Evolutionary conservation across 148 eudicot genomes (phyloP), one percentile per base, ranked within the genome.

Genomic region (Heliosperma pusillum): DNA sequence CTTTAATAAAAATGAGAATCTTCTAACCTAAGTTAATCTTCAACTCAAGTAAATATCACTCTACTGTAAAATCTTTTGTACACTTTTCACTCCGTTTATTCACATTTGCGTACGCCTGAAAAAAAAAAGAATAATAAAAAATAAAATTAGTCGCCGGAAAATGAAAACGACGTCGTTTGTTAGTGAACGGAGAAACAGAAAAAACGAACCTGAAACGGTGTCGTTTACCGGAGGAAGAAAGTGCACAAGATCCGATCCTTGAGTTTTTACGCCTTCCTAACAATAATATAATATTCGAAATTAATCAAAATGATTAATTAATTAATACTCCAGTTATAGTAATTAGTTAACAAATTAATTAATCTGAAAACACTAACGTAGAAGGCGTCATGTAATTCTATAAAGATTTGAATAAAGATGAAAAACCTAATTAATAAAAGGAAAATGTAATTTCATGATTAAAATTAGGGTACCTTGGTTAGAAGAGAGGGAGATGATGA

Each of bases 141-240:
- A 52, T n/a, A n/a, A 70, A 24, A 50, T 22, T 16, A n/a, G 42
- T 36, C 42, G 42, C 42, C 42, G 42, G 9, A 36, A 36, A 36
- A 36, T 36, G 42, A 36, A 24, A 61, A 47, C 71, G 50, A 44
- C 58, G 69, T 24, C 58, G 70, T 45, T 45, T 44, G 16, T 15
- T 17, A 10, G 25, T 29, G 22, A 16, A 65, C 0, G 4, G 29
- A 26, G 26, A 45, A 7, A 36, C 19, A 69, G 19, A 11, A 25
- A 24, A 76, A 15, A 44, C 8, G 60, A 78, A 59, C 25, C 57
- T 42, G 29, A 10, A 74, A 24, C 44, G 66, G 13, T 10, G 47
- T 10, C 65, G 74, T 75, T 71, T 59, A 57, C 87, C 86, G 42
- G 42, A 50, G 55, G 53, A 15, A 50, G 55, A 50, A 50, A 50